Conservation (phyloP, 768 basidiomycete genomes). For the Trametes meyenii region DNA sequence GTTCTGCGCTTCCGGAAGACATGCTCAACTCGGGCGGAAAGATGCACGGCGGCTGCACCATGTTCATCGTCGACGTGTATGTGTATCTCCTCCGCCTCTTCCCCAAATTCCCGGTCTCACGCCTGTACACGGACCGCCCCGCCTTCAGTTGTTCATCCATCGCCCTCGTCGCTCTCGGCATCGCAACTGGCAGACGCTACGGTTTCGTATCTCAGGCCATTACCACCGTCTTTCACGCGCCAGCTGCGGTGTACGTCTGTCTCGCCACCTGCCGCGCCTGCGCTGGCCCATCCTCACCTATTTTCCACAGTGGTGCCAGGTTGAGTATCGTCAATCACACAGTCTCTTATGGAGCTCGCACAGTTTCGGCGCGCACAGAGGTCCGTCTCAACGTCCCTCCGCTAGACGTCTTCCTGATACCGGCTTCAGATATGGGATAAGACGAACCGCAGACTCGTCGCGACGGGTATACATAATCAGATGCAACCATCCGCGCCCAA, state of each 20-base stretch:
- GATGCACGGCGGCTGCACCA: slow-evolving; percentile 23
- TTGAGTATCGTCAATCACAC: slow-evolving; percentile 21
- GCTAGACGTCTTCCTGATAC: not conserved
- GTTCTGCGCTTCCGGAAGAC: slow-evolving; percentile 2
- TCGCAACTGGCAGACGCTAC: slow-evolving; percentile 3
- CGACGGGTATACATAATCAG: slow-evolving; percentile 22
- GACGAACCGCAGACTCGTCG: slow-evolving; percentile 20
- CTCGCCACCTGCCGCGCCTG: too few species aligned
- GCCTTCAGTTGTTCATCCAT: slow-evolving; percentile 20
- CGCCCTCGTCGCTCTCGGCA: slow-evolving; percentile 14
- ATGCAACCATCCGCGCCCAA: slow-evolving; percentile 19
- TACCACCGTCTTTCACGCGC: slow-evolving; percentile 21
- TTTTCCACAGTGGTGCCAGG: slow-evolving; percentile 2
- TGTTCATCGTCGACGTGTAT: slow-evolving; percentile 21
- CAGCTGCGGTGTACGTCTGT: slow-evolving; percentile 5
- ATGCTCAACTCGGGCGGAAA: slow-evolving; percentile 17
- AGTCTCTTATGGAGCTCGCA: slow-evolving; percentile 8
- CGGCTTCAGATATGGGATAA: slow-evolving; percentile 18
- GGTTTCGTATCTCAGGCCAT: slow-evolving; percentile 21
- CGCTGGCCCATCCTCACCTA: not conserved
- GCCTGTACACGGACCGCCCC: not conserved
- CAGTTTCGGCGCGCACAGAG: slow-evolving; percentile 18
- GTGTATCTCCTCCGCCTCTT: not conserved
- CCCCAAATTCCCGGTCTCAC: not conserved
- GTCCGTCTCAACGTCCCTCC: not conserved